phyloP scores from a whole-genome alignment of 768 basidiomycete genomes.

The Lactifluus echinatus region DNA sequence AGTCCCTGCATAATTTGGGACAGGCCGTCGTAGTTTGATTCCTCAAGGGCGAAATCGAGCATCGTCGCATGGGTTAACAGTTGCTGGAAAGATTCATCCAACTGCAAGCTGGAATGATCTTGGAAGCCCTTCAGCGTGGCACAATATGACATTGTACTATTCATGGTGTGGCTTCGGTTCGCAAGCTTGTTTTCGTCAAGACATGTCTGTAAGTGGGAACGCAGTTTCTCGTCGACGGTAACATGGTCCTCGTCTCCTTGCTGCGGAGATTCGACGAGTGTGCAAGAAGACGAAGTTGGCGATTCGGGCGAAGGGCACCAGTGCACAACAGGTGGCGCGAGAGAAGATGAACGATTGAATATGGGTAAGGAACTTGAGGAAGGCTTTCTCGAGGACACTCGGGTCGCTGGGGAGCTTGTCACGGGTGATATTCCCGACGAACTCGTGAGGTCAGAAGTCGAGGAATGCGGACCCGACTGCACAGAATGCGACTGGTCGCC shows the following conservation, averaged over 20 bases:
- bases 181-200: constrained; percentile 15
- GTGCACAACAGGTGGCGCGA: constrained; percentile 1
- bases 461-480: neutral
- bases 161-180: constrained; percentile 9
- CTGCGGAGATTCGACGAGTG: neutral
- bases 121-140: constrained; percentile 9
- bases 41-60: constrained; percentile 6
- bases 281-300: constrained; percentile 2
- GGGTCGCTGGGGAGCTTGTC: neutral
- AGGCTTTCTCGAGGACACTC: neutral
- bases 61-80: constrained; percentile 7
- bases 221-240: neutral
- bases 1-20: constrained; percentile 6
- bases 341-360: neutral
- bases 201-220: constrained; percentile 8
- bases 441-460: neutral
- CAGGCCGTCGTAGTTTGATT: neutral
- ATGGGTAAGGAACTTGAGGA: constrained; percentile 9
- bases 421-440: neutral
- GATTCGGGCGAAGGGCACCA: neutral
- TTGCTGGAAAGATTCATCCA: neutral
- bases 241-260: neutral
- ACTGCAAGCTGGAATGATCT: neutral
- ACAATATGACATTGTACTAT: constrained; percentile 8
- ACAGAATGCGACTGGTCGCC: neutral